These are phyloP conservation scores for Magnusiomyces clavatus DNA, from an alignment of 1,139 yeast genomes.

Conservation along the genomic window DNA sequence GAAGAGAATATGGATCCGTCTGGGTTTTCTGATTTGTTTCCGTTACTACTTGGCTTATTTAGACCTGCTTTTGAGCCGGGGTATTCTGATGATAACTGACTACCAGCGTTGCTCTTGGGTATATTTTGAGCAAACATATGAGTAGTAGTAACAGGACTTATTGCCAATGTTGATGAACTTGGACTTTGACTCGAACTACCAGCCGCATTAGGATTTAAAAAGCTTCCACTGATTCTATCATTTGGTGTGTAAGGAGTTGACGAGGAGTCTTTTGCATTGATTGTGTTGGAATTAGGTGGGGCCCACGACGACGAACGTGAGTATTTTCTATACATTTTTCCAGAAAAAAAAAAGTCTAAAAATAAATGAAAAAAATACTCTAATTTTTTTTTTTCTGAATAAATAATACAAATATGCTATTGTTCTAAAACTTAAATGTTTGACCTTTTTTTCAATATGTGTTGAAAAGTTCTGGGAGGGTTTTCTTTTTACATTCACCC, in stretches of 20 bases:
- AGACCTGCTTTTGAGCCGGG: not conserved
- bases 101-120: not conserved
- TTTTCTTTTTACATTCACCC: no score
- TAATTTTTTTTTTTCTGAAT: no score
- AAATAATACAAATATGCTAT: no score
- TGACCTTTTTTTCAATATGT: no score
- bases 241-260: slow-evolving; percentile 6
- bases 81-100: not conserved
- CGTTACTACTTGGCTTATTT: not conserved
- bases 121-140: not conserved
- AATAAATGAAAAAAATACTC: no score
- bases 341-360: no score
- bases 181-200: slow-evolving; percentile 11
- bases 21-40: no score
- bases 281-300: not conserved
- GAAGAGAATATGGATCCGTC: not conserved
- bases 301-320: no score
- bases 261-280: not conserved
- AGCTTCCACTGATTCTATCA: not conserved
- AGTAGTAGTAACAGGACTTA: slow-evolving; percentile 11
- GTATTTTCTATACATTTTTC: no score
- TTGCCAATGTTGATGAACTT: slow-evolving; percentile 15
- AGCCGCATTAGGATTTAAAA: not conserved
- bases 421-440: no score
- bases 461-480: no score